Evolutionary conservation across 495 filamentous ascomycete species (phyloP).

Genomic region (Penicillium goetzii): DNA sequence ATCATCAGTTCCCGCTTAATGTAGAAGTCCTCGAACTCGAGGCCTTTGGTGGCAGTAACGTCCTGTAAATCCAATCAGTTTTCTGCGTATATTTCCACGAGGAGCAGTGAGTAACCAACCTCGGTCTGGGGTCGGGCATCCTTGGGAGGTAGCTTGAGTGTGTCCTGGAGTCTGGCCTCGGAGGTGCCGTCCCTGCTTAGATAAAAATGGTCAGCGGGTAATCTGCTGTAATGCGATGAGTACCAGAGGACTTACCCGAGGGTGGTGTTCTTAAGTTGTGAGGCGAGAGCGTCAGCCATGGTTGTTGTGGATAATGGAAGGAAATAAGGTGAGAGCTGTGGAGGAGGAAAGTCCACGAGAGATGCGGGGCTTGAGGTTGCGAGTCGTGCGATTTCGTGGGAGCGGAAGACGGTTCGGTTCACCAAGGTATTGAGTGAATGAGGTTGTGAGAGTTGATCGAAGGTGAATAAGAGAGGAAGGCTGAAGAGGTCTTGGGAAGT

Average conservation of each 20-base stretch:
- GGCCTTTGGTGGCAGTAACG: constrained; percentile 94
- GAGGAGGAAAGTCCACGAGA: constrained; percentile 1
- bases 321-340: neutral
- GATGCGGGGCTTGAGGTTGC: constrained; percentile 4
- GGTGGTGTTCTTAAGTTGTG: constrained; percentile 71
- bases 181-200: constrained; percentile 52
- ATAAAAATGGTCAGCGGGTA: constrained; percentile 25
- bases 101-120: constrained; percentile 53
- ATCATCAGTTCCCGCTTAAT: constrained; percentile 94
- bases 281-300: constrained; percentile 65
- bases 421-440: neutral
- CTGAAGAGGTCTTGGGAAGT: neutral
- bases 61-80: constrained; percentile 61
- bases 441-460: neutral
- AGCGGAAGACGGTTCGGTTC: constrained; percentile 3
- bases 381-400: constrained; percentile 1
- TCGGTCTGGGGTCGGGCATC: constrained; percentile 93
- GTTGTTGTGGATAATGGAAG: constrained; percentile 24
- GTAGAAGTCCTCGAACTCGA: constrained; percentile 96
- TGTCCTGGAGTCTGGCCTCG: constrained; percentile 76
- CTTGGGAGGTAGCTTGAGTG: constrained; percentile 75
- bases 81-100: neutral
- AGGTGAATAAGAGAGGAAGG: neutral
- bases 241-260: constrained; percentile 57
- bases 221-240: neutral